Evolutionary conservation across 306 rosid species (phyloP), one percentile per base, ranked within the genome.

Genomic region (Malus sieversii): DNA sequence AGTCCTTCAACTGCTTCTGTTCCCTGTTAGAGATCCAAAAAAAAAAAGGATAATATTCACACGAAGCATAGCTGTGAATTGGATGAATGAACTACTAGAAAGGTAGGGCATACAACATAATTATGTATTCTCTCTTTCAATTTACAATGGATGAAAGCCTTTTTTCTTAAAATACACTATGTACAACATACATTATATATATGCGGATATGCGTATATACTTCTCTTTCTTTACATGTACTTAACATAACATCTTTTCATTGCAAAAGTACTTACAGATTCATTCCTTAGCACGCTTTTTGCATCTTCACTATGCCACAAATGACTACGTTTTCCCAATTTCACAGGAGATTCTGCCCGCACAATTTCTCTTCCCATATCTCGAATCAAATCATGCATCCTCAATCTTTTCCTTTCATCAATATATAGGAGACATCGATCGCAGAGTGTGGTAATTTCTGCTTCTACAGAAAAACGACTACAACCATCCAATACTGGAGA

Each of bases 291-390:
- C 3, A 55, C 61, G 5, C n/a, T 10, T 19, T 6, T 55, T 9
- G 61, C 58, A 18, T 33, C 38, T 33, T 55, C 45, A 29, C 35
- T 32, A 61, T 14, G 12, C 57, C 68, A 35, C 32, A 80, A 65
- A 25, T 72, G 68, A 4, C 72, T 77, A 10, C 69, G 8, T 33
- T 33, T 75, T 25, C 29, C 85, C 25, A 59, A 77, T 7, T 68
- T 19, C 5, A 79, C 12, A 0, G 63, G 6, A 42, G 10, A 42
- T 8, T 46, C 69, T 19, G 68, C 66, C 8, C 82, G 79, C 66
- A 87, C 68, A 10, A 87, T 84, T 52, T 80, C 85, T 60, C 84
- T 69, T 48, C 88, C 90, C 87, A 84, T 87, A 32, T 84, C 88
- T 72, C 84, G 33, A 38, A 73, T 22, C 45, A 82, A 68, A 58